Base-by-base conservation (phyloP, 116 monocot genomes). In the Iris pallida region DNA sequence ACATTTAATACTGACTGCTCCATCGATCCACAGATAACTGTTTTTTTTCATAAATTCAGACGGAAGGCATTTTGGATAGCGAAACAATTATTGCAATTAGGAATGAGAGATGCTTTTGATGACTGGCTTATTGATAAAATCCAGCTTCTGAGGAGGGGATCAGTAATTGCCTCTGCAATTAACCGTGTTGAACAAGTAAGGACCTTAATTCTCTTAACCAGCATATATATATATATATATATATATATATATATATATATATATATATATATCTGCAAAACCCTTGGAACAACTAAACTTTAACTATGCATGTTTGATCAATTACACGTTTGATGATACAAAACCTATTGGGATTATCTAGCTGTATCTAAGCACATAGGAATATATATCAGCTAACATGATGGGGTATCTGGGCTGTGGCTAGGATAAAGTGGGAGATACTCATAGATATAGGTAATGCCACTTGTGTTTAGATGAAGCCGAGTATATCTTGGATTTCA, bases 71-170 rank as follows among this genome's bases (percentile, higher is more conserved):
- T 97, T 87, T 92, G 92, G 92, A 78, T 97, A 42, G 87, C 87
- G 16, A 97, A 97, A 75, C 97, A 92, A 60, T 57, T 97, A 51
- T 68, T 97, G 66, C 97, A 97, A 67, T 79, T 97, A 61, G 97
- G 97, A 68, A 97, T 97, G 97, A 92, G 96, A 63, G 96, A 96
- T 82, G 92, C 96, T 30, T 87, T 96, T 80, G 96, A 96, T 73
- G 96, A 96, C 57, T 96, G 96, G 96, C 82, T 96, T 16, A 87
- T 92, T 64, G 86, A 89, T 18, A 96, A 96, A 76, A 91, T 96
- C 68, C 96, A 87, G 73, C 70, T 89, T 45, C 76, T 96, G 64
- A 86, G 89, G 59, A 92, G 71, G 17, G 92, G 89, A 55, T 76
- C 86, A 52, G 76, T 87, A 19, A 68, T 96, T 81, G 92, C 92